Evolutionary conservation across 2,329 filamentous ascomycete genomes (phyloP), one percentile per base, ranked within the genome.

Genomic region (Phoma herbarum): DNA sequence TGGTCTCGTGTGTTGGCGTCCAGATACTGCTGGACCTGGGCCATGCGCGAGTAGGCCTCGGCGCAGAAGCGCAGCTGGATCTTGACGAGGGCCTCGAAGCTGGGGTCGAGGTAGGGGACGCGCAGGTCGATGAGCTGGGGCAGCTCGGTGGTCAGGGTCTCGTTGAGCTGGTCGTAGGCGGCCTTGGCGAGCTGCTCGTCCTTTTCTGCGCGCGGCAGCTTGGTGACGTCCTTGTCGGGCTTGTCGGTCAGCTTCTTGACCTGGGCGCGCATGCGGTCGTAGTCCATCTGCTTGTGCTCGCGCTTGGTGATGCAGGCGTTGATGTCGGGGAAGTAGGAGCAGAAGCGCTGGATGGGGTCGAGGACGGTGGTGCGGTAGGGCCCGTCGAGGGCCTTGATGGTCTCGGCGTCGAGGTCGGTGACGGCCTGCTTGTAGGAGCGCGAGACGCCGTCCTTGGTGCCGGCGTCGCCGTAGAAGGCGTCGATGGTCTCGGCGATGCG

Each of bases 261-360:
- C 78, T 95, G 96, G 66, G 93, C 92, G 63, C 95, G 91, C 80
- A 98, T 89, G 18, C 93, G 88, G 77, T 99, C 95, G 82, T 99
- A 99, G 81, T 99, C 96, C 68, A 98, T 91, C 57, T 98, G 90
- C 80, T 99, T 99, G 85, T 99, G 91, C 73, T 96, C 91, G 72
- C 96, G 92, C 83, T 99, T 99, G 82, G 98, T 99, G 80, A 99
- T 97, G 80, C 94, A 97, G 82, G 97, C 93, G 80, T 99, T 99
- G 75, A 99, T 93, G 77, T 99, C 95, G 31, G 95, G 94, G 79
- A 99, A 99, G 82, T 99, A 99, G 67, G 92, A 92, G 82, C 94
- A 98, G 83, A 98, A 99, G 65, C 93, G 88, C 64, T 90, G 90
- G 76, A 99, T 99, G 41, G 95, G 95, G 70, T 99, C 95, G 46